phyloP scores from a whole-genome alignment of 371 early-diverging fungal genomes.

The Lichtheimia hyalospora region DNA sequence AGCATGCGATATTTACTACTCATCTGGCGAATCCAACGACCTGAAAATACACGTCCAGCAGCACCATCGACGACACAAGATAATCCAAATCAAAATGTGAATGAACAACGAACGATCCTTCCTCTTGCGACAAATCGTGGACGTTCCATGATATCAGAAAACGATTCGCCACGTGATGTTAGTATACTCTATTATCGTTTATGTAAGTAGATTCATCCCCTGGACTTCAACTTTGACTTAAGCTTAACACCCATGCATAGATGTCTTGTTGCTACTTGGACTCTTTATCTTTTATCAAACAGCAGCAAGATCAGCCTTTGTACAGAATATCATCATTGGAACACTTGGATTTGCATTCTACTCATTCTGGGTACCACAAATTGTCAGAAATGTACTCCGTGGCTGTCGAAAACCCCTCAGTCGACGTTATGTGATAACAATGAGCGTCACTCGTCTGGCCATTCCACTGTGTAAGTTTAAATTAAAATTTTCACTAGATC shows the following conservation, averaged over 20 bases:
- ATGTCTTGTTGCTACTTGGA: constrained; percentile 60
- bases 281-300: constrained; percentile 68
- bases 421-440: constrained; percentile 59
- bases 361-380: constrained; percentile 86
- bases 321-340: constrained; percentile 50
- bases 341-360: constrained; percentile 53
- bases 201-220: constrained; percentile 43
- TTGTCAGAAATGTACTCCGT: constrained; percentile 62
- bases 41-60: constrained; percentile 44
- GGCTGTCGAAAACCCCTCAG: constrained; percentile 65
- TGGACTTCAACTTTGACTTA: background rate
- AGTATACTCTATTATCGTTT: constrained; percentile 54
- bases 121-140: constrained; percentile 6
- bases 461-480: constrained; percentile 58
- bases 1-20: constrained; percentile 75
- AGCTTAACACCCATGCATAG: constrained; percentile 27
- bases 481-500: background rate
- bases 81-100: constrained; percentile 11
- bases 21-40: constrained; percentile 70
- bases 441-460: constrained; percentile 62
- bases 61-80: constrained; percentile 8
- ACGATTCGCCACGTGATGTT: constrained; percentile 36
- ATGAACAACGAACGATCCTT: constrained; percentile 15
- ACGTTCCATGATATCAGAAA: constrained; percentile 11
- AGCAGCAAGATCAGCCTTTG: constrained; percentile 51